Evolutionary conservation across 2,329 filamentous ascomycete species (phyloP), one percentile per base, ranked within the genome.

Genomic region (Anthostomella pinea): DNA sequence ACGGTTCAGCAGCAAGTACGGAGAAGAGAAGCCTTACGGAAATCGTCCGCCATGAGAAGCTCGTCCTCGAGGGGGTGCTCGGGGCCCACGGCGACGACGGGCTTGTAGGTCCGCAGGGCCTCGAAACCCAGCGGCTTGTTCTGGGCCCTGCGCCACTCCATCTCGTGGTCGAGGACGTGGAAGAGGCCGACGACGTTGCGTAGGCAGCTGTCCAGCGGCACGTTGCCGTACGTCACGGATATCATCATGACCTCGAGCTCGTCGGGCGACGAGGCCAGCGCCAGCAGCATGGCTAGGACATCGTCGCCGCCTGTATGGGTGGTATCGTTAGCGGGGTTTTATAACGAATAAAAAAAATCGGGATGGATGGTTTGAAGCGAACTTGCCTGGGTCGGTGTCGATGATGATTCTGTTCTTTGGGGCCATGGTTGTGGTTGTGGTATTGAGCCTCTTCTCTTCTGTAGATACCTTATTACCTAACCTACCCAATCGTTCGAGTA

Each of bases 201-300:
- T 33, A 96, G 73, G 54, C 89, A 96, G 62, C 85, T 90, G 45
- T 89, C 75, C 11, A 95, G 79, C 50, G 90, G 81, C 15, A 97
- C 87, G 59, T 98, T 98, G 38, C 93, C 93, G 62, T 93, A 96
- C 1, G 90, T 95, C 42, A 96, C 75, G 2, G 89, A 95, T 38
- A 98, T 73, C 63, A 97, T 75, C 30, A 86, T 64, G 22, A 97
- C 71, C 60, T 97, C 87, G 15, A 97, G 72, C 57, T 97, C 91
- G 51, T 95, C 85, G 0, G 85, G 77, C 16, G 78, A 80, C 21
- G 87, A 82, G 35, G 88, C 85, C 42, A 97, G 77, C 4, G 93
- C 90, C 33, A 97, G 73, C 21, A 98, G 73, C 62, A 97, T 76
- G 29, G 89, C 91, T 44, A 97, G 73, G 35, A 93, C 75, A 73